A percentile compares a stretch with the other conserved stretches of the same genome.
phyloP scores from a whole-genome alignment of 208 protist species.

The Angomonas desouzai region DNA sequence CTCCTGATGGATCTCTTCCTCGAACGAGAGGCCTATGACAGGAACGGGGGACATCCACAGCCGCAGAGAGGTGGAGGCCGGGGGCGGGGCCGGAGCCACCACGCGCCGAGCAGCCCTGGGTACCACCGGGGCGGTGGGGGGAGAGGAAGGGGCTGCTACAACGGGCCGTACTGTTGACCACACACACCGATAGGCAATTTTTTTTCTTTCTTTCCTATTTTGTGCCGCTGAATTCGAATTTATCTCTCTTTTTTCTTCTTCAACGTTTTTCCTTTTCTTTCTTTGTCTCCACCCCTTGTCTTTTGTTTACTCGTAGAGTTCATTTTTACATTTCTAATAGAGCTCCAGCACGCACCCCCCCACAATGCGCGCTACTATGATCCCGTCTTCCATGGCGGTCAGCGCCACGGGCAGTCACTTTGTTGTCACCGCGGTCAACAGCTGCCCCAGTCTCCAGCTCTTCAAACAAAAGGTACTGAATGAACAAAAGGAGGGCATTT shows the following conservation, averaged over 20 bases:
- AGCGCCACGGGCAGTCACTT: slow-evolving; percentile 7
- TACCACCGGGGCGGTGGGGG: background rate
- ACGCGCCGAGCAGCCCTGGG: background rate
- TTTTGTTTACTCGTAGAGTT: too few relatives aligned
- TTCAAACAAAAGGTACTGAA: background rate
- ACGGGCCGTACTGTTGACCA: background rate
- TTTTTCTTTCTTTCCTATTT: slow-evolving; percentile 9
- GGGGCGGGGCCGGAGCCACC: background rate
- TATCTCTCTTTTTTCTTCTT: background rate
- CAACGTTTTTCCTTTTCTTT: background rate
- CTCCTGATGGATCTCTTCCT: background rate
- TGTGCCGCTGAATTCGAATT: background rate
- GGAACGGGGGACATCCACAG: background rate
- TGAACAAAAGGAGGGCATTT: background rate
- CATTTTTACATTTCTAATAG: too few relatives aligned
- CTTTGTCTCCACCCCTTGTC: background rate
- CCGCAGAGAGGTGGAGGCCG: background rate
- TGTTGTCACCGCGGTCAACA: slow-evolving; percentile 13
- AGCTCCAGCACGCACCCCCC: background rate
- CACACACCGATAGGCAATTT: background rate
- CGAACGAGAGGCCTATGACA: background rate
- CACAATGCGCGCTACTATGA: slow-evolving; percentile 1
- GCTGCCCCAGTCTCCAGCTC: slow-evolving; percentile 8
- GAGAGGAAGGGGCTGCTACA: background rate
- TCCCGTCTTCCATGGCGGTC: slow-evolving; percentile 10